Conservation (phyloP, 164 flowering plant species). For the Stephania cephalantha region DNA sequence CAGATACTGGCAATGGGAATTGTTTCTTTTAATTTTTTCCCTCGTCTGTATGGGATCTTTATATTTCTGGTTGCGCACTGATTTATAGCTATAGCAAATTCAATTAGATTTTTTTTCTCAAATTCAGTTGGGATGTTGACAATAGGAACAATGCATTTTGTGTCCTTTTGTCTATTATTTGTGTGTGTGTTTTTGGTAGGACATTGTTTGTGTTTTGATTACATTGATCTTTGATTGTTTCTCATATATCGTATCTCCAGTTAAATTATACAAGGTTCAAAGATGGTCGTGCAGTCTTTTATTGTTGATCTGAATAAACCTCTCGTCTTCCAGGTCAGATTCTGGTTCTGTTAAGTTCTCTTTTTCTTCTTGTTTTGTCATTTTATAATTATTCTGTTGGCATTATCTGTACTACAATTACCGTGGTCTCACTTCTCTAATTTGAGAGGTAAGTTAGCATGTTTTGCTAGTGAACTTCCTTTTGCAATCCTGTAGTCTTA, state of each 20-base stretch:
- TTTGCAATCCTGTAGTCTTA: not conserved
- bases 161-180: not conserved
- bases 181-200: not conserved
- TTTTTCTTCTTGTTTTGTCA: not conserved
- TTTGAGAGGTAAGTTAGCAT: not conserved
- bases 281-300: conserved; percentile 72
- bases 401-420: not conserved
- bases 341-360: not conserved
- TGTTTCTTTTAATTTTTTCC: not conserved
- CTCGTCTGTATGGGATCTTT: not conserved
- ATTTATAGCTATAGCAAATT: not conserved
- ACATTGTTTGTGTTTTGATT: not conserved
- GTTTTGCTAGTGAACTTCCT: not conserved
- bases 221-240: not conserved
- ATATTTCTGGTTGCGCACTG: not conserved
- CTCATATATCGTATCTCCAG: conserved; percentile 10
- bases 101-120: not conserved
- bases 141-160: not conserved
- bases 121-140: not conserved
- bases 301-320: conserved; percentile 86
- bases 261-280: conserved; percentile 12
- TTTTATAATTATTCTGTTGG: not conserved
- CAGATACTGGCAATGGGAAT: not conserved
- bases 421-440: not conserved
- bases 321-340: conserved; percentile 83